These are phyloP conservation scores for Cercospora zeina DNA, from an alignment of 2,329 filamentous ascomycete genomes.

Conservation along the genomic window DNA sequence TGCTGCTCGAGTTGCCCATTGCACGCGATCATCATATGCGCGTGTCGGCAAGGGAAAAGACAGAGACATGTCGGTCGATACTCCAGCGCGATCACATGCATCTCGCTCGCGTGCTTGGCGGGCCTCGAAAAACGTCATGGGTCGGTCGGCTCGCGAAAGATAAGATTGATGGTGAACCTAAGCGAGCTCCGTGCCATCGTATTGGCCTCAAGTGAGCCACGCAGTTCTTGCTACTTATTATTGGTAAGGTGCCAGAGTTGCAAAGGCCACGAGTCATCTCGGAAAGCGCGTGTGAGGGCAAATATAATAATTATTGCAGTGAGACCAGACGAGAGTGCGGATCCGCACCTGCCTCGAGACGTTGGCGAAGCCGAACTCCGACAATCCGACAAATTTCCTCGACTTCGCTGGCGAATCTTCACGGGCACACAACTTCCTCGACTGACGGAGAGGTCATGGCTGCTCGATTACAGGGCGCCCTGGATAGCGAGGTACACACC, in stretches of 20 bases:
- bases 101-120: constrained; percentile 14
- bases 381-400: constrained; percentile 7
- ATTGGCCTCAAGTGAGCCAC: not conserved
- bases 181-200: constrained; percentile 4
- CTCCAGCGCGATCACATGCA: constrained; percentile 1
- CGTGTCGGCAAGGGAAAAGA: not conserved
- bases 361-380: constrained; percentile 7
- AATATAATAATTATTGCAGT: not conserved
- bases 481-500: constrained; percentile 59
- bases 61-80: not conserved
- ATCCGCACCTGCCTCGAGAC: not conserved
- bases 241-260: not conserved
- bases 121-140: constrained; percentile 2
- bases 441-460: not conserved
- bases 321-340: not conserved
- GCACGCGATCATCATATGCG: constrained; percentile 4
- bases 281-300: no score
- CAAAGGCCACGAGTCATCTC: not conserved
- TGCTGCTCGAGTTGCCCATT: constrained; percentile 67
- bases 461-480: constrained; percentile 26
- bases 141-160: not conserved
- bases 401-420: not conserved
- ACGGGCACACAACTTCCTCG: not conserved
- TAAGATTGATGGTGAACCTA: constrained; percentile 8
- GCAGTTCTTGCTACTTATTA: not conserved